A percentile compares a stretch with the other conserved stretches of the same genome.
These are phyloP conservation scores for Coprinellus aureogranulatus DNA, from an alignment of 768 basidiomycete species.

Conservation along the genomic window DNA sequence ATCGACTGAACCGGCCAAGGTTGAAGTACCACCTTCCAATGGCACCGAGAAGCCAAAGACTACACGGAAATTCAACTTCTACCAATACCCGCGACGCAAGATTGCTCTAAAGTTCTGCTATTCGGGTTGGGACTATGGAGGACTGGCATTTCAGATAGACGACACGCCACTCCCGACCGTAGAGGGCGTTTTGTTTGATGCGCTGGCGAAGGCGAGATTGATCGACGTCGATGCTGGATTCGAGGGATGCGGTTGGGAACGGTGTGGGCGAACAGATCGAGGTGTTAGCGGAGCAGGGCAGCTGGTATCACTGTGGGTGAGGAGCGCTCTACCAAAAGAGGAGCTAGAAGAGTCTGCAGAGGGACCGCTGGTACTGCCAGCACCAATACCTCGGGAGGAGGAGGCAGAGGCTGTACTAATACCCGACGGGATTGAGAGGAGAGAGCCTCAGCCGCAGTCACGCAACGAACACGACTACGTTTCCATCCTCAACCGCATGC, in stretches of 20 bases:
- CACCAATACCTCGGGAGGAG: background rate
- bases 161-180: slow-evolving; percentile 83
- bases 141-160: slow-evolving; percentile 76
- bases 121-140: slow-evolving; percentile 88
- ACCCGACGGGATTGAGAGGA: background rate
- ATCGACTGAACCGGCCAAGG: background rate
- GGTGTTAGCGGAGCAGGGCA: slow-evolving; percentile 95
- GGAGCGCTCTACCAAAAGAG: slow-evolving; percentile 56
- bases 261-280: slow-evolving; percentile 91
- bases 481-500: slow-evolving; percentile 76
- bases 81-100: slow-evolving; percentile 72
- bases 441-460: background rate
- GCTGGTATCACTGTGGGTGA: slow-evolving; percentile 87
- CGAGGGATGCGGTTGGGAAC: slow-evolving; percentile 87
- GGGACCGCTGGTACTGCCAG: slow-evolving; percentile 1
- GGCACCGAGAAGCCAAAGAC: slow-evolving; percentile 23
- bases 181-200: slow-evolving; percentile 80
- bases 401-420: slow-evolving; percentile 3
- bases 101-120: slow-evolving; percentile 94
- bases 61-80: slow-evolving; percentile 55
- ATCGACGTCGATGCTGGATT: slow-evolving; percentile 72
- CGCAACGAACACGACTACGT: slow-evolving; percentile 71
- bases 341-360: slow-evolving; percentile 12
- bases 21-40: slow-evolving; percentile 6
- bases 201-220: slow-evolving; percentile 72